Evolutionary conservation across 2,329 filamentous ascomycete species (phyloP).

Genomic region (Penicillium sp.): DNA sequence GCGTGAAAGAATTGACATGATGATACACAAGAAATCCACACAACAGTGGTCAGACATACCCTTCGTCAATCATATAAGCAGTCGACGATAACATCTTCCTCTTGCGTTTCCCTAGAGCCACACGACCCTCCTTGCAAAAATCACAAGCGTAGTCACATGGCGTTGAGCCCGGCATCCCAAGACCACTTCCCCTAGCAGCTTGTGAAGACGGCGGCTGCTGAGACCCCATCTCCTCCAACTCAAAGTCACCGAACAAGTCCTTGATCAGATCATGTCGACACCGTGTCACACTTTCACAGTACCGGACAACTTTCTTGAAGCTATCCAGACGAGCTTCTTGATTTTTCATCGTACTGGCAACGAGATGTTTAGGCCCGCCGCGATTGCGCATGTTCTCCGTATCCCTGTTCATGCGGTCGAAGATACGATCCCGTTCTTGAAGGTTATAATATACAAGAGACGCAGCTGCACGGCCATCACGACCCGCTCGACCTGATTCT

Average conservation of each 20-base stretch:
- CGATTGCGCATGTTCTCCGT: constrained; percentile 37
- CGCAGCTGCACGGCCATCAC: constrained; percentile 81
- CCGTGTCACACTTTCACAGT: constrained; percentile 72
- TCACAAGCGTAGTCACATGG: constrained; percentile 75
- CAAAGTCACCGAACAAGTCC: constrained; percentile 71
- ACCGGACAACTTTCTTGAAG: constrained; percentile 68
- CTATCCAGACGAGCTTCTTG: constrained; percentile 57
- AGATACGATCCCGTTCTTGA: constrained; percentile 77
- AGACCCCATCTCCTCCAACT: constrained; percentile 35
- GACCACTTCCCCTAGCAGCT: constrained; percentile 5
- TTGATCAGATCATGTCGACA: constrained; percentile 78
- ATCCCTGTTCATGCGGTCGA: constrained; percentile 51
- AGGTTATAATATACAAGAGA: constrained; percentile 91
- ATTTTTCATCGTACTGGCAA: constrained; percentile 39
- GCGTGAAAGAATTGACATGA: background rate
- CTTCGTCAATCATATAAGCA: constrained; percentile 8
- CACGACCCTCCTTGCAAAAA: constrained; percentile 68
- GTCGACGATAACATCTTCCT: constrained; percentile 29
- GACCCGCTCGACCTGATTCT: constrained; percentile 86
- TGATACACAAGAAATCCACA: background rate
- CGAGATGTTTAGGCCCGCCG: constrained; percentile 29
- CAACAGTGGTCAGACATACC: background rate
- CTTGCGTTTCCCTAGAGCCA: constrained; percentile 59
- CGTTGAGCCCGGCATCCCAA: constrained; percentile 32
- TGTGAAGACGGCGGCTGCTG: constrained; percentile 20